Evolutionary conservation across 1,284 basidiomycete species (phyloP).

Genomic region (Sanguinoderma infundibulare): DNA sequence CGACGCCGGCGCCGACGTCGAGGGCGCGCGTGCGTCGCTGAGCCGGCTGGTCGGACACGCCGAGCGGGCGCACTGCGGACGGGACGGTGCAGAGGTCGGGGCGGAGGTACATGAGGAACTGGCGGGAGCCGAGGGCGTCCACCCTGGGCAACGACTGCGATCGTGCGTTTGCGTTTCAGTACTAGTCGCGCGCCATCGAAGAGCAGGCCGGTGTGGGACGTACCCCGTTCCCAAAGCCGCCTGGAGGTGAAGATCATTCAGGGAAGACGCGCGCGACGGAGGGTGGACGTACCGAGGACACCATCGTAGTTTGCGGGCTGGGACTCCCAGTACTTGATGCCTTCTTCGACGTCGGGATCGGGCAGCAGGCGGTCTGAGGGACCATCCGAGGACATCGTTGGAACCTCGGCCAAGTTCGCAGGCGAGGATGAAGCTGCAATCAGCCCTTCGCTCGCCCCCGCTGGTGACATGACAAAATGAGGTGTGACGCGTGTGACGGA

Average conservation of each 20-base stretch:
- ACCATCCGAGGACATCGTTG: slow-evolving; percentile 7
- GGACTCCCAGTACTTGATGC: slow-evolving; percentile 78
- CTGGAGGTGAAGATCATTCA: slow-evolving; percentile 40
- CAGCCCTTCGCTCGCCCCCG: no score
- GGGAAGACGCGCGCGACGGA: neutral
- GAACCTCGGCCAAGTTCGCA: neutral
- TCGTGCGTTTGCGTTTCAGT: slow-evolving; percentile 8
- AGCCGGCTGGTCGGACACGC: slow-evolving; percentile 21
- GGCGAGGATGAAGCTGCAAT: neutral
- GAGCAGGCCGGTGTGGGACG: slow-evolving; percentile 17
- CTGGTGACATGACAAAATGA: slow-evolving; percentile 15
- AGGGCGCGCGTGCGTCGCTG: slow-evolving; percentile 68
- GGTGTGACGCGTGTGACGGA: slow-evolving; percentile 22
- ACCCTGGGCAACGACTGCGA: slow-evolving; percentile 82
- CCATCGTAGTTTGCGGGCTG: slow-evolving; percentile 79
- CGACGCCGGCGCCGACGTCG: slow-evolving; percentile 92
- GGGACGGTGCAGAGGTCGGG: slow-evolving; percentile 80
- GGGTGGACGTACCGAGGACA: slow-evolving; percentile 54
- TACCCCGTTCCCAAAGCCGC: slow-evolving; percentile 79
- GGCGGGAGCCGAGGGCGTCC: slow-evolving; percentile 86
- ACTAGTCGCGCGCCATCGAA: neutral
- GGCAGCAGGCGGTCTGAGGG: slow-evolving; percentile 25
- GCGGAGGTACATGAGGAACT: slow-evolving; percentile 80
- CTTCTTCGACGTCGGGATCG: slow-evolving; percentile 59
- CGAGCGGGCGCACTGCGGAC: slow-evolving; percentile 57